phyloP scores from a whole-genome alignment of 805 yeast species.

The Priceomyces carsonii region DNA sequence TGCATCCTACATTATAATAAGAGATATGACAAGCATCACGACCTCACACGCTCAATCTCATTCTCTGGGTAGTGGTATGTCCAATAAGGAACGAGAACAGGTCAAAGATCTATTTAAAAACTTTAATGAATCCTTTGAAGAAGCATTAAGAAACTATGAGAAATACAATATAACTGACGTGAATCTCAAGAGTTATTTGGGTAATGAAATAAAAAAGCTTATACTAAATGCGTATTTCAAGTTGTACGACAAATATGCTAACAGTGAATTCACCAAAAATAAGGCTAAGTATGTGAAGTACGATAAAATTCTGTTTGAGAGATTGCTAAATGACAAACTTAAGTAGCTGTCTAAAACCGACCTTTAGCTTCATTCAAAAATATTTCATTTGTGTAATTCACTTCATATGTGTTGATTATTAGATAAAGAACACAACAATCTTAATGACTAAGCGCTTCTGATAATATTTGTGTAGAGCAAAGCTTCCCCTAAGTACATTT shows the following conservation, averaged over 20 bases:
- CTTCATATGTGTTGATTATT: too few species aligned
- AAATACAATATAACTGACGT: conserved; percentile 67
- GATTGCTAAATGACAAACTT: conserved; percentile 24
- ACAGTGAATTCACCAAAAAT: conserved; percentile 72
- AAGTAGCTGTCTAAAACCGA: too few species aligned
- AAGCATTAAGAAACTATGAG: conserved; percentile 64
- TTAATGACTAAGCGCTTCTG: too few species aligned
- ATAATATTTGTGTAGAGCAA: too few species aligned
- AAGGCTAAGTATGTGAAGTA: conserved; percentile 70
- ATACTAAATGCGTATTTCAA: conserved; percentile 83
- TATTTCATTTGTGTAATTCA: too few species aligned
- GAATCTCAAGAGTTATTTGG: conserved; percentile 59
- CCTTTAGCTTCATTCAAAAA: too few species aligned
- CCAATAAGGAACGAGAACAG: conserved; percentile 75
- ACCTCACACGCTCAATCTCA: conserved; percentile 41
- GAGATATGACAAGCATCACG: conserved; percentile 72
- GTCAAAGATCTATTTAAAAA: conserved; percentile 82
- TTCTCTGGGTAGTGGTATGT: conserved; percentile 12
- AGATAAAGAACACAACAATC: too few species aligned
- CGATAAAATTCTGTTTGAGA: conserved; percentile 47
- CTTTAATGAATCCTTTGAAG: conserved; percentile 84
- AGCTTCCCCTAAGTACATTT: too few species aligned
- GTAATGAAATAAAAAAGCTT: conserved; percentile 69
- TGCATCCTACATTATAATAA: conserved; percentile 69
- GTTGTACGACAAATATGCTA: conserved; percentile 74